Conservation (phyloP, 179 eudicot genomes). For the Amaranthus tricolor region DNA sequence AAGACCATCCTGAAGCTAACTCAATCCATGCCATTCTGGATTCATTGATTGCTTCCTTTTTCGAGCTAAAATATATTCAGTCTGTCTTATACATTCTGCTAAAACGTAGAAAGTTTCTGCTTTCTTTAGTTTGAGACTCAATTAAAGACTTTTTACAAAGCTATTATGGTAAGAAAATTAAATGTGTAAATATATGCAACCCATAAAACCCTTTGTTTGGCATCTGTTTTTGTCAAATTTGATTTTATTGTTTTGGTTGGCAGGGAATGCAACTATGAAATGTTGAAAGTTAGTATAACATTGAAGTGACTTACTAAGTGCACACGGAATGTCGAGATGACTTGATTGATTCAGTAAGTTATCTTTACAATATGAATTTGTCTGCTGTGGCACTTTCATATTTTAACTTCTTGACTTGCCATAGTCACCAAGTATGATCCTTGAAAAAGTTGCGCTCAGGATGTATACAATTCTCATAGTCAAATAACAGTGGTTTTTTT, state of each 20-base stretch:
- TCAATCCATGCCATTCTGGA: constrained; percentile 42
- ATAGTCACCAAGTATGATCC: background rate
- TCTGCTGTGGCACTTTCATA: background rate
- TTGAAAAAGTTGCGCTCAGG: background rate
- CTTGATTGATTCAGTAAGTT: constrained; percentile 6
- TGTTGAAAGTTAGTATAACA: constrained; percentile 4
- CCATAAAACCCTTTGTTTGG: background rate
- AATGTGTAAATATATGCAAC: background rate
- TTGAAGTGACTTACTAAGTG: background rate
- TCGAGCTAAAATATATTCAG: constrained; percentile 34
- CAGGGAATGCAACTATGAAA: background rate
- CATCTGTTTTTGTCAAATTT: background rate
- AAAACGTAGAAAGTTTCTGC: background rate
- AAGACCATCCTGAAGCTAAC: constrained; percentile 42
- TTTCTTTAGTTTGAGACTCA: background rate
- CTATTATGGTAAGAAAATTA: background rate
- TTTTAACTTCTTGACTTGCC: background rate
- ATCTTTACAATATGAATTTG: background rate
- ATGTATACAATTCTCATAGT: background rate
- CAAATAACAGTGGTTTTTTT: background rate
- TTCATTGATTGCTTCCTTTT: constrained; percentile 38
- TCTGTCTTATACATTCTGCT: constrained; percentile 21
- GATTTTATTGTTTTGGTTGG: background rate
- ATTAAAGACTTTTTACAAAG: background rate
- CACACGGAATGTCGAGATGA: background rate